phyloP scores from a whole-genome alignment of 164 flowering plant species.

The Hamamelis virginiana region DNA sequence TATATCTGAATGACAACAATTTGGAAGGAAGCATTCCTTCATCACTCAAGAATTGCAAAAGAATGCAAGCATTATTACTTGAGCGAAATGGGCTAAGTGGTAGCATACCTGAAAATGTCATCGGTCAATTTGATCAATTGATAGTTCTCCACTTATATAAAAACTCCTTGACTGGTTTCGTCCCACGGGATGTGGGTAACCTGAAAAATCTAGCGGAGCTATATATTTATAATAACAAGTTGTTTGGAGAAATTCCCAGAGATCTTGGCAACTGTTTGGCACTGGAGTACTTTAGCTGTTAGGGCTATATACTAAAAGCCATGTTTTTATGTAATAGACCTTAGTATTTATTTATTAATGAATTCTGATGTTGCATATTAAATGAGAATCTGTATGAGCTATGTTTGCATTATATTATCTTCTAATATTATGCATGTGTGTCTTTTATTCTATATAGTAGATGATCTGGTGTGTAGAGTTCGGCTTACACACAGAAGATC shows the following conservation, averaged over 20 bases:
- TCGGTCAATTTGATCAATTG: background rate
- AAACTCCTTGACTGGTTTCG: background rate
- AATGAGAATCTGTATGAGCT: too few species aligned
- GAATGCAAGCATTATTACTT: slow-evolving; percentile 7
- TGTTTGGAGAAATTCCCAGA: background rate
- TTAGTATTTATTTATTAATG: too few species aligned
- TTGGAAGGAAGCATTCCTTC: slow-evolving; percentile 22
- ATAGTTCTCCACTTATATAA: background rate
- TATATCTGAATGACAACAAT: slow-evolving; percentile 8
- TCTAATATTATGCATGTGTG: too few species aligned
- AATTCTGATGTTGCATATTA: too few species aligned
- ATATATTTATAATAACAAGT: background rate
- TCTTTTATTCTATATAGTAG: too few species aligned
- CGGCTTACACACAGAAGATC: too few species aligned
- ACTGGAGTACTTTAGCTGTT: background rate
- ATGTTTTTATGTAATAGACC: too few species aligned
- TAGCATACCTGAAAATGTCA: background rate
- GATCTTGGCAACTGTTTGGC: background rate
- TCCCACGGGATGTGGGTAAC: background rate
- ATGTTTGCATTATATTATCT: too few species aligned
- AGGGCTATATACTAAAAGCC: too few species aligned
- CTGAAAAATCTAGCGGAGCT: background rate
- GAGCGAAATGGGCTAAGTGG: slow-evolving; percentile 25
- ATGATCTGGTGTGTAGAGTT: too few species aligned
- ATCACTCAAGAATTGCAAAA: slow-evolving; percentile 14